phyloP scores from a whole-genome alignment of 2,329 filamentous ascomycete genomes.

The Clonostachys rosea region DNA sequence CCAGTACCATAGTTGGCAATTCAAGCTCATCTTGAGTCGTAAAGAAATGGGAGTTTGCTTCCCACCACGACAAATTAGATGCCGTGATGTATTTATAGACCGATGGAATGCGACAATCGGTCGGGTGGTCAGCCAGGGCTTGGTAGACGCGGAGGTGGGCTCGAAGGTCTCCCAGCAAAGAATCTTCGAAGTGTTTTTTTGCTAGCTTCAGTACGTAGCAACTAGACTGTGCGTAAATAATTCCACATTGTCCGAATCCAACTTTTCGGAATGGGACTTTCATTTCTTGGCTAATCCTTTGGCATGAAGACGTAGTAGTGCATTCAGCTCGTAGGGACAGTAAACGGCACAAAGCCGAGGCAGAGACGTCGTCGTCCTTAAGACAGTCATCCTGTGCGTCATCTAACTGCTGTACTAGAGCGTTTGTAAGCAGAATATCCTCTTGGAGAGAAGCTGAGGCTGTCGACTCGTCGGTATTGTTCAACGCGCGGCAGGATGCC shows the following conservation, averaged over 20 bases:
- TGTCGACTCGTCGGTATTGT: too few relatives aligned
- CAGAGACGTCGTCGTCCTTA: too few relatives aligned
- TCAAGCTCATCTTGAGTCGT: too few relatives aligned
- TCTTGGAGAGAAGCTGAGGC: too few relatives aligned
- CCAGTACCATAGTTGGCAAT: slow-evolving; percentile 10
- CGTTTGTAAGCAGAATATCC: too few relatives aligned
- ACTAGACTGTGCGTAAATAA: slow-evolving; percentile 12
- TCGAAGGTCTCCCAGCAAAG: slow-evolving; percentile 11
- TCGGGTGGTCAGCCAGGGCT: slow-evolving; percentile 3
- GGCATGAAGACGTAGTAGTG: too few relatives aligned
- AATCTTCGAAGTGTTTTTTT: slow-evolving; percentile 8
- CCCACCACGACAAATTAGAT: neutral
- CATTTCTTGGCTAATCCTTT: too few relatives aligned
- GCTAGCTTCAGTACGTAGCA: slow-evolving; percentile 12
- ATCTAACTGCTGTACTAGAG: too few relatives aligned
- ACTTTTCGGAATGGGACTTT: slow-evolving; percentile 7
- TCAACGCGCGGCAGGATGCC: too few relatives aligned
- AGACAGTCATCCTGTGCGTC: too few relatives aligned
- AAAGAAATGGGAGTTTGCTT: slow-evolving; percentile 3
- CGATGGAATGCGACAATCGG: neutral
- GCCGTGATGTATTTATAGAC: neutral
- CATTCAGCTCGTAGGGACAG: too few relatives aligned
- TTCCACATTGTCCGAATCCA: slow-evolving; percentile 17
- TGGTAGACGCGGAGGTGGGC: slow-evolving; percentile 8
- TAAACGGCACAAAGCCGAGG: too few relatives aligned